Evolutionary conservation across 2,329 filamentous ascomycete genomes (phyloP).

Genomic region (Cadophora luteo-olivacea): DNA sequence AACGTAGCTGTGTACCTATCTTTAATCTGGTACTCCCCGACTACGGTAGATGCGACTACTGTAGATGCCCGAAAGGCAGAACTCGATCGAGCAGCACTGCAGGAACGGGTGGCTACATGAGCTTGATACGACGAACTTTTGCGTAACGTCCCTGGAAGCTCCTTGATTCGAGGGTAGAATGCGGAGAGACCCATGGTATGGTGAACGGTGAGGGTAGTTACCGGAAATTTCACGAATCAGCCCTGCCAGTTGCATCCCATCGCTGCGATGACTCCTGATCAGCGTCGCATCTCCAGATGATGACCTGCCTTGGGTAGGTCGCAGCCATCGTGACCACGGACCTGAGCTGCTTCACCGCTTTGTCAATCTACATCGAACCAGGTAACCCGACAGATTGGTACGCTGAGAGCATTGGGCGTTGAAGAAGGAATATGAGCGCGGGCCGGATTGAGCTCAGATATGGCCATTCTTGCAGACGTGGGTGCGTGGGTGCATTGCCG

Average conservation of each 20-base stretch:
- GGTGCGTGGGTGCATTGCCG: slow-evolving; percentile 5
- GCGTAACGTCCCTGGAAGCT: slow-evolving; percentile 31
- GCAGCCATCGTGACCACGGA: slow-evolving; percentile 34
- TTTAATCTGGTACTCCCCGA: slow-evolving; percentile 34
- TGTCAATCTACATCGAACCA: slow-evolving; percentile 28
- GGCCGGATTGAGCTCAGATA: background rate
- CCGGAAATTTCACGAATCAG: slow-evolving; percentile 33
- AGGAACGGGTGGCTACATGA: slow-evolving; percentile 42
- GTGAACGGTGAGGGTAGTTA: slow-evolving; percentile 24
- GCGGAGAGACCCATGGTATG: slow-evolving; percentile 33
- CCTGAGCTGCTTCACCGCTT: slow-evolving; percentile 34
- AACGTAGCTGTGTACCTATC: slow-evolving; percentile 15
- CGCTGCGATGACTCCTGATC: slow-evolving; percentile 23
- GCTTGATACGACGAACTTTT: slow-evolving; percentile 34
- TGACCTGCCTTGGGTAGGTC: slow-evolving; percentile 7
- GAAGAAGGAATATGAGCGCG: slow-evolving; percentile 14
- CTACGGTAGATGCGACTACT: slow-evolving; percentile 25
- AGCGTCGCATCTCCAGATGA: slow-evolving; percentile 17
- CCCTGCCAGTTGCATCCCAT: slow-evolving; percentile 40
- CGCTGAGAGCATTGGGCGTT: slow-evolving; percentile 1
- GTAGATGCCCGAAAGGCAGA: slow-evolving; percentile 30
- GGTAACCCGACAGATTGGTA: slow-evolving; percentile 36
- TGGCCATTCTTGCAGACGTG: slow-evolving; percentile 12
- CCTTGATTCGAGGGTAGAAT: slow-evolving; percentile 37
- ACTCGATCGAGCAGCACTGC: slow-evolving; percentile 40